Base-by-base conservation (phyloP, 1,284 basidiomycete genomes). In the Cutaneotrichosporon dermatis region DNA sequence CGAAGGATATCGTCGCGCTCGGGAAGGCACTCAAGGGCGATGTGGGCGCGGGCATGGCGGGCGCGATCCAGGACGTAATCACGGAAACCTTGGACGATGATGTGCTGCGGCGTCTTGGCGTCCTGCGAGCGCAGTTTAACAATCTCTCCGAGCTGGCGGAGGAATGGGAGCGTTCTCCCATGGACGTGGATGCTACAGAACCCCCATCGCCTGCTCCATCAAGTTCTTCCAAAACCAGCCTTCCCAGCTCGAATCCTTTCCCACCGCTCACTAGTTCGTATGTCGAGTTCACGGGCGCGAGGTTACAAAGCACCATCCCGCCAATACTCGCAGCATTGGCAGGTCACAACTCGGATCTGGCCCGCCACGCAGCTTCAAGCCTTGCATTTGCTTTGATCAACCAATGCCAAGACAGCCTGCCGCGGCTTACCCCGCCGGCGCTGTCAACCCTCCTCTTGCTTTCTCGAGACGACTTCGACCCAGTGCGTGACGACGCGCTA, bases 341-440 rank as follows among this genome's bases (percentile, higher is more conserved):
- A 0, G 25, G 57, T 0, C 79, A 80, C 64, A 46, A 70, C 3
- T 76, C 81, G 74, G 54, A 75, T 34, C 34, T 57, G 9, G 76
- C 78, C 6, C 70, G 79, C 6, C 25, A 48, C 11, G 71, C 71
- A 1, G 64, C 75, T 2, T 71, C 85, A 76, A 69, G 73, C 76
- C 52, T 88, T 80, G 40, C 76, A 63, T 36, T 82, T 83, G 25
- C 85, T 81, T 10, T 80, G 80, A 49, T 82, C 79, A 35, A 85
- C 80, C 16, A 87, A 84, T 50, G 82, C 84, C n/a, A 82, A 84
- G 41, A 89, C 87, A 69, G 78, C 86, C 49, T 88, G 85, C 65
- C 89, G 85, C 52, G 86, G 83, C 41, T 79, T 85, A 57, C 88
- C 85, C 71, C 80, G 82, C 11, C 79, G 86, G 41, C 83, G 82